Evolutionary conservation across 1,284 basidiomycete genomes (phyloP).

Genomic region (Vanrija sp.): DNA sequence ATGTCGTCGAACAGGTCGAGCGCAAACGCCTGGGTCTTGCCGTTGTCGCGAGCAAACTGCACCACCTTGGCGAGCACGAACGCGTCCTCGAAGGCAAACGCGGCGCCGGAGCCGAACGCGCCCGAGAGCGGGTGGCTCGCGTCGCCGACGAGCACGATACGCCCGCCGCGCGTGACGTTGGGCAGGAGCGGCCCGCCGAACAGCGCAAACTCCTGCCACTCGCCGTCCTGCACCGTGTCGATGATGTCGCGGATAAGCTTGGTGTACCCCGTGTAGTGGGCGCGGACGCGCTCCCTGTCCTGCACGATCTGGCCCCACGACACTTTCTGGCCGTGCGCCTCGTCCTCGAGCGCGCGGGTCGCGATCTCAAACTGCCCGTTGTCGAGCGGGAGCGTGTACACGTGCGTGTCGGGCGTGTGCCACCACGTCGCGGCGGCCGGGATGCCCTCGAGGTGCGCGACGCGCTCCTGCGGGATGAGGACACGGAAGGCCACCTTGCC

Average conservation of each 20-base stretch:
- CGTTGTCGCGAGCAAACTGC: constrained; percentile 2
- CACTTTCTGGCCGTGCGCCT: constrained; percentile 22
- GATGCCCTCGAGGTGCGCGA: constrained; percentile 24
- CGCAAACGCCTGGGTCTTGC: constrained; percentile 5
- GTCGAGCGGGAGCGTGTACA: constrained; percentile 30
- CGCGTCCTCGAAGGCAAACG: constrained; percentile 33
- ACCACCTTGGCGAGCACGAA: constrained; percentile 20
- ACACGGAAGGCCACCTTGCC: constrained; percentile 31
- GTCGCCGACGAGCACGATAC: constrained; percentile 29
- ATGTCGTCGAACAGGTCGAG: constrained; percentile 24
- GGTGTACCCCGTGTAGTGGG: constrained; percentile 24
- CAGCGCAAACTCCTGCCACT: constrained; percentile 33
- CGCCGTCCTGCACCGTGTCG: constrained; percentile 13
- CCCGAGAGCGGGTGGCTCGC: constrained; percentile 29
- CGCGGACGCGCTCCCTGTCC: constrained; percentile 11
- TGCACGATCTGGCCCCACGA: constrained; percentile 24
- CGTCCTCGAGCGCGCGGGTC: constrained; percentile 18
- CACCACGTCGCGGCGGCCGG: constrained; percentile 22
- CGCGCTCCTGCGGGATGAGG: constrained; percentile 23
- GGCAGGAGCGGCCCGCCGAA: constrained; percentile 29
- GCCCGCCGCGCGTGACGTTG: constrained; percentile 14
- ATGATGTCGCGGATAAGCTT: constrained; percentile 24
- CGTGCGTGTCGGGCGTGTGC: constrained; percentile 26
- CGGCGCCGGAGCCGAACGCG: constrained; percentile 29
- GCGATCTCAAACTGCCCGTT: constrained; percentile 29